Base-by-base conservation (phyloP, 164 flowering plant species). In the Vitis cinerea region DNA sequence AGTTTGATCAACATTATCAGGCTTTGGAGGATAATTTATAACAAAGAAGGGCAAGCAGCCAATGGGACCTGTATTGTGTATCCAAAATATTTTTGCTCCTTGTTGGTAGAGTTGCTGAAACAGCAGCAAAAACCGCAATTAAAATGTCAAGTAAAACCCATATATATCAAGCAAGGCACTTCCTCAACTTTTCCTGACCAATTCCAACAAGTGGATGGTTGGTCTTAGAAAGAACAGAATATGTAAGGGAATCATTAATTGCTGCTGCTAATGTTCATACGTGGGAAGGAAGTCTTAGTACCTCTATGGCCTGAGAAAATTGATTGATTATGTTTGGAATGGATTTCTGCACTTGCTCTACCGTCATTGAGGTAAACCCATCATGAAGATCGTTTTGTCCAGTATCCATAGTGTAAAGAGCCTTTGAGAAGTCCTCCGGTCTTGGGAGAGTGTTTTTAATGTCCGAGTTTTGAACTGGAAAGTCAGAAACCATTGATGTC, bases 61-160 rank as follows among this genome's bases (percentile, higher is more conserved):
- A 17, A 80, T 57, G 12, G 83, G 81, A 55, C 81, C 81, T 2
- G 83, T 80, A 52, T 77, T 80, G 31, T 80, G 81, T 19, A 77
- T 74, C 83, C 80, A 78, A 64, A 74, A 80, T 11, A n/a, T 4
- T 50, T 79, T 77, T 65, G 68, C 83, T 52, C 81, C 83, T 66
- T 47, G 65, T 62, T 72, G 19, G 67, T 79, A 75, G 27, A 79
- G 79, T 16, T 73, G 17, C 77, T 79, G 72, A 11, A 51, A 68
- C 61, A 56, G 30, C 13, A 17, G 44, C 4, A 37, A 37, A 37
- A 3, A 37, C 44, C 44, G 7, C 44, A 37, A 37, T 37, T 37
- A 37, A 37, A 37, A 37, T 37, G 6, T 37, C 4, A 2, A 3
- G 44, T 37, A 37, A 6, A 37, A 37, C 44, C 4, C 2, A 49